A percentile compares a stretch with the other conserved stretches of the same genome.
Conservation (phyloP, 2,329 filamentous ascomycete genomes). For the Fusarium torreyae region DNA sequence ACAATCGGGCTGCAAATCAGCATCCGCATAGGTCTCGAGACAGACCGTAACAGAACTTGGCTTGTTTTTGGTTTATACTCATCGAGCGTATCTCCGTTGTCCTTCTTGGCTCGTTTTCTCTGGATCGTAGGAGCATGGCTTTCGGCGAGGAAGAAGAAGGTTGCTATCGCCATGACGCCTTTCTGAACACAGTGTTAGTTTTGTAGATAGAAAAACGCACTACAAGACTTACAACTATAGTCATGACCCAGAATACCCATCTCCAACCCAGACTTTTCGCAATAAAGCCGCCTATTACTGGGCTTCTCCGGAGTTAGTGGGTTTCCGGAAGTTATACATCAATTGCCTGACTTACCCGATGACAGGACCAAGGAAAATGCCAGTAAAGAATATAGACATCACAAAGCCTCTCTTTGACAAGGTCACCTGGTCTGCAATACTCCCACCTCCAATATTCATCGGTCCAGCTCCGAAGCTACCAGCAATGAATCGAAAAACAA, state of each 20-base stretch:
- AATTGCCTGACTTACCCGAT: background rate
- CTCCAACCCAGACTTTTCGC: constrained; percentile 17
- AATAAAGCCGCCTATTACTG: constrained; percentile 17
- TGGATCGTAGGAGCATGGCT: constrained; percentile 20
- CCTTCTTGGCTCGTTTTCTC: background rate
- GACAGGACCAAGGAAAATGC: constrained; percentile 9
- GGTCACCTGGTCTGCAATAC: constrained; percentile 13
- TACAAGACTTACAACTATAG: constrained; percentile 1
- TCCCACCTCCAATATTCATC: constrained; percentile 22
- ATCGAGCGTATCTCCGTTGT: rapidly evolving
- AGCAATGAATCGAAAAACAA: constrained; percentile 22
- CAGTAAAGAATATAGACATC: constrained; percentile 31
- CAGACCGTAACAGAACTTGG: background rate
- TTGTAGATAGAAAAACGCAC: rapidly evolving
- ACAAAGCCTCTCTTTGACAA: constrained; percentile 5
- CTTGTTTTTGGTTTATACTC: background rate
- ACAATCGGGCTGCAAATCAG: constrained; percentile 4
- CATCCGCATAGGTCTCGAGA: constrained; percentile 12
- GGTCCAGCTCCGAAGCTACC: constrained; percentile 18
- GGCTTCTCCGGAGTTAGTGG: background rate
- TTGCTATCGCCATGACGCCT: background rate
- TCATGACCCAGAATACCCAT: constrained; percentile 29
- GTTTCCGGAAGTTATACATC: too few relatives aligned
- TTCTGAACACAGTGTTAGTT: background rate
- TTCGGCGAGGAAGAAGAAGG: constrained; percentile 5